phyloP scores from a whole-genome alignment of 225 moss, liverwort and hornwort genomes.

The Marchantia paleacea region DNA sequence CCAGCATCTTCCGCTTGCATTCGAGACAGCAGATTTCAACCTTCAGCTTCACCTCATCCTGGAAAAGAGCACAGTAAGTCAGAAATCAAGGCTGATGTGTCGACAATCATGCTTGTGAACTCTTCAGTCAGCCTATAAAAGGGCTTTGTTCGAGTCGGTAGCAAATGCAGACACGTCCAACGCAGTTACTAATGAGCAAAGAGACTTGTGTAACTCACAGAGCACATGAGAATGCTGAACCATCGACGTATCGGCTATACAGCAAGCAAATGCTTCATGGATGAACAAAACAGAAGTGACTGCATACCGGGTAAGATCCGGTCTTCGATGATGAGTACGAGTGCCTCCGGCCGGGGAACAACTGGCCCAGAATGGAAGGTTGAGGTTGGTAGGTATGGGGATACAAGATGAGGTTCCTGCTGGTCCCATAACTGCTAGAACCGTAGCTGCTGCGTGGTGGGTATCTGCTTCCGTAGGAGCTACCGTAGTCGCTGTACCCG shows the following conservation, averaged over 20 bases:
- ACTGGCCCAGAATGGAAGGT: neutral
- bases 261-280: neutral
- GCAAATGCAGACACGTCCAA: too few relatives aligned
- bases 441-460: slow-evolving; percentile 5
- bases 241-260: too few relatives aligned
- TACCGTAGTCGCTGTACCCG: neutral
- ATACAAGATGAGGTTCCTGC: neutral
- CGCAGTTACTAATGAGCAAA: too few relatives aligned
- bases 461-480: neutral
- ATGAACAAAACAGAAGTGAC: neutral
- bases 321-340: neutral
- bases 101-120: too few relatives aligned
- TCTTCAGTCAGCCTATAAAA: too few relatives aligned
- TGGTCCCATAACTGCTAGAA: neutral
- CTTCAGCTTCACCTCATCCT: slow-evolving; percentile 24
- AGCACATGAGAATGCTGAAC: too few relatives aligned
- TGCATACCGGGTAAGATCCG: neutral
- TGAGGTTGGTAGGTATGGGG: slow-evolving; percentile 1
- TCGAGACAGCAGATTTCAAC: slow-evolving; percentile 13
- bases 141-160: too few relatives aligned
- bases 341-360: neutral
- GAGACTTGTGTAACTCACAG: too few relatives aligned
- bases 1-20: slow-evolving; percentile 13
- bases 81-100: too few relatives aligned
- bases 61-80: neutral